Evolutionary conservation across 805 yeast species (phyloP).

Genomic region (Kodamaea kaohsiungensis): DNA sequence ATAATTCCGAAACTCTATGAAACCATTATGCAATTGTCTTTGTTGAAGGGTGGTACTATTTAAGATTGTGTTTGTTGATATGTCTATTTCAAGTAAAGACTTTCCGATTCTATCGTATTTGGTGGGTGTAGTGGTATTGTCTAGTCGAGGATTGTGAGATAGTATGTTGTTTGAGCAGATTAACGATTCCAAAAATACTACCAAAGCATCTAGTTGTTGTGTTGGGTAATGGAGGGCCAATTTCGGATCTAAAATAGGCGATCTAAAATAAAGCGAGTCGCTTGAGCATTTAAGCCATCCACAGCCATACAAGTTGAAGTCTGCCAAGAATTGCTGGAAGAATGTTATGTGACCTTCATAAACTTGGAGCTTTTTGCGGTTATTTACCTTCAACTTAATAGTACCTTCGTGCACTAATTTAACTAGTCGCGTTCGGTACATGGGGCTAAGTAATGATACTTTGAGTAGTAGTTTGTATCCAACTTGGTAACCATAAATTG

Average conservation of each 20-base stretch:
- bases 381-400: slow-evolving; percentile 2
- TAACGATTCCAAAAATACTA: slow-evolving; percentile 17
- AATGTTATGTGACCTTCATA: slow-evolving; percentile 84
- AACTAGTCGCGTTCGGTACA: slow-evolving; percentile 54
- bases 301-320: slow-evolving; percentile 83
- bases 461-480: slow-evolving; percentile 69
- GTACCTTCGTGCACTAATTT: slow-evolving; percentile 37
- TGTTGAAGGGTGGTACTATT: slow-evolving; percentile 52
- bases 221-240: slow-evolving; percentile 1
- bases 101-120: slow-evolving; percentile 57
- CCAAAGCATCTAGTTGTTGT: slow-evolving; percentile 11
- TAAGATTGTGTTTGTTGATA: slow-evolving; percentile 56
- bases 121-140: not conserved
- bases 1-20: slow-evolving; percentile 36
- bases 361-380: slow-evolving; percentile 12
- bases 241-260: slow-evolving; percentile 44
- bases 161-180: slow-evolving; percentile 33
- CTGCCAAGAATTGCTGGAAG: slow-evolving; percentile 74
- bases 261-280: slow-evolving; percentile 48
- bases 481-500: slow-evolving; percentile 80
- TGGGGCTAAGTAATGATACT: slow-evolving; percentile 65
- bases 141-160: slow-evolving; percentile 11
- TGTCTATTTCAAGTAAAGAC: slow-evolving; percentile 71
- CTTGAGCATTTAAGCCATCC: slow-evolving; percentile 60
- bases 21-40: slow-evolving; percentile 52